phyloP scores from a whole-genome alignment of 2,329 filamentous ascomycete genomes.

The Fusarium acutatum region DNA sequence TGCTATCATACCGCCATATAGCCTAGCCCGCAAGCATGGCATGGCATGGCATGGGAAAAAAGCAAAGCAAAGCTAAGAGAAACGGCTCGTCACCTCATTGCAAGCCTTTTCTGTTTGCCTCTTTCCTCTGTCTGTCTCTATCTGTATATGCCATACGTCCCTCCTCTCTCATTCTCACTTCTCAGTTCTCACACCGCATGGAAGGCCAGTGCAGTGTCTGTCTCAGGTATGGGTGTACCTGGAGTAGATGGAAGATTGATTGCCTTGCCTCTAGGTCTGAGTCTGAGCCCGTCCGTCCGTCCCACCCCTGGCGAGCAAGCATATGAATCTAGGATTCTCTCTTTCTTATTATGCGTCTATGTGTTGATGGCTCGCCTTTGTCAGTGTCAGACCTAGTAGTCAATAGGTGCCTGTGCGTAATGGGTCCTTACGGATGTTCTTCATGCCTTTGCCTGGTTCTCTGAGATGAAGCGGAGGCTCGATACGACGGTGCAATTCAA shows the following conservation, averaged over 20 bases:
- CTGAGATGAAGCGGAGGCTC: slow-evolving; percentile 25
- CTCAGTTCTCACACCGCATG: slow-evolving; percentile 20
- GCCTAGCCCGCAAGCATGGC: slow-evolving; percentile 13
- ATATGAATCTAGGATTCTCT: slow-evolving; percentile 17
- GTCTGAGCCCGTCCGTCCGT: background rate
- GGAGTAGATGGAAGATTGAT: slow-evolving; percentile 21
- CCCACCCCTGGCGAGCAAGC: slow-evolving; percentile 19
- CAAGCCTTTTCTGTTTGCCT: background rate
- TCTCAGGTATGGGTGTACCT: slow-evolving; percentile 28
- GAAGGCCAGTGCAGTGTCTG: slow-evolving; percentile 6
- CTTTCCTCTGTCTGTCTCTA: background rate
- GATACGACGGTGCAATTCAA: slow-evolving; percentile 26
- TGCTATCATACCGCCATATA: slow-evolving; percentile 25
- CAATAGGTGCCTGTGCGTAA: background rate
- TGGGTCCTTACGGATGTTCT: slow-evolving; percentile 11
- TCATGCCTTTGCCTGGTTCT: slow-evolving; percentile 1
- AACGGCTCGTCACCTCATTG: slow-evolving; percentile 26
- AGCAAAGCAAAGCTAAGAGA: slow-evolving; percentile 19
- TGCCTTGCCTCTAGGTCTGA: background rate
- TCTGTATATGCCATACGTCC: background rate
- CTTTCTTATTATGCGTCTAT: slow-evolving; percentile 26
- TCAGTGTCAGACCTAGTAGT: slow-evolving; percentile 3
- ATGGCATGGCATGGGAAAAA: background rate
- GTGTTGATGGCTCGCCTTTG: slow-evolving; percentile 7
- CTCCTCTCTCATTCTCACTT: background rate